Conservation (phyloP, 768 basidiomycete species). For the Trametes gibbosa region DNA sequence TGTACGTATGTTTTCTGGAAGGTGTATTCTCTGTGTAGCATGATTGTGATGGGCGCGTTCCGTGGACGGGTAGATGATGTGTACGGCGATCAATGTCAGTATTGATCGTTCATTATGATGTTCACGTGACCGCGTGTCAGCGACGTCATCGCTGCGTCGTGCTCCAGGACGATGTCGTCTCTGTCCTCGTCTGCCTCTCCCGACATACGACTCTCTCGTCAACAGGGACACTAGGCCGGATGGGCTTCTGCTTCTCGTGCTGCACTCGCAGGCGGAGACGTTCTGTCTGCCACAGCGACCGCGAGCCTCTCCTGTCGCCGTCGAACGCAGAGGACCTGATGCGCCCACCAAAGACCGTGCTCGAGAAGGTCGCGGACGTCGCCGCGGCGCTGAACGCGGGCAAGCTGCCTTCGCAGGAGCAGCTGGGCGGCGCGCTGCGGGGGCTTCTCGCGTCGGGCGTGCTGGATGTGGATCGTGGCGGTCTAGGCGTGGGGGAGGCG, state of each 20-base stretch:
- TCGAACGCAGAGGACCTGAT: not conserved
- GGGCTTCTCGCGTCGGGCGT: constrained; percentile 18
- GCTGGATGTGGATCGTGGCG: constrained; percentile 2
- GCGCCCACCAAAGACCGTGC: constrained; percentile 10
- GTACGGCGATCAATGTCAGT: no score
- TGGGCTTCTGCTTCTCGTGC: constrained; percentile 25
- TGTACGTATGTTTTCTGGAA: not conserved
- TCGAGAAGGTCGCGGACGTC: constrained; percentile 24
- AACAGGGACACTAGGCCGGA: not conserved
- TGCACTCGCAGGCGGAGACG: constrained; percentile 8
- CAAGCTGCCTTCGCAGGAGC: constrained; percentile 28
- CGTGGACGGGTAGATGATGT: no score
- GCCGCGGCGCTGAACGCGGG: constrained; percentile 24
- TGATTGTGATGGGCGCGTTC: not conserved
- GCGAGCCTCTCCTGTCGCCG: constrained; percentile 21
- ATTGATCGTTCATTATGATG: not conserved
- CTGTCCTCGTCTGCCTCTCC: no score
- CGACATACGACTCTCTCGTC: not conserved
- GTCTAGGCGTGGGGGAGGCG: not conserved
- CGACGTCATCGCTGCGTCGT: not conserved
- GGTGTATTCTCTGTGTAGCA: not conserved
- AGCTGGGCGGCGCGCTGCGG: constrained; percentile 18
- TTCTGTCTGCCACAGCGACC: constrained; percentile 3
- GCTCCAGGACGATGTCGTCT: not conserved
- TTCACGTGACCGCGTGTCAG: not conserved